phyloP scores from a whole-genome alignment of 306 rosid genomes.

The Ochetophila trinervis region DNA sequence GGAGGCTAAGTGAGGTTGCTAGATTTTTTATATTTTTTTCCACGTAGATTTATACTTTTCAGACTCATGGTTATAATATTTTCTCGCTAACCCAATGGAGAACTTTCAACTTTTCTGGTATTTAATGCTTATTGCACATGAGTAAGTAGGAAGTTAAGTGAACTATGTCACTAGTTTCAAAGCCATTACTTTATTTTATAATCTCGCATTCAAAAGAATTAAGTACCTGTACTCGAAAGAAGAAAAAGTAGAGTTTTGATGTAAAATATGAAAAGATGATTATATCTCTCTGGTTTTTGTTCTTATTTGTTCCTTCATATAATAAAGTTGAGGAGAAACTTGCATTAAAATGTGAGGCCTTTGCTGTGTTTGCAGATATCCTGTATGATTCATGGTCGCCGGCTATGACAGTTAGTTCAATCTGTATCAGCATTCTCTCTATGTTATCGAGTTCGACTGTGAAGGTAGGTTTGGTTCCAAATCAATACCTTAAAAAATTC shows the following conservation, averaged over 20 bases:
- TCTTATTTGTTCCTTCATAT: background rate
- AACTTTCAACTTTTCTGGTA: background rate
- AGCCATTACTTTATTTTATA: background rate
- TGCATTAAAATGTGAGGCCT: background rate
- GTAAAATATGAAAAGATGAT: background rate
- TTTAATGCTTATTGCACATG: background rate
- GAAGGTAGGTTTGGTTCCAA: slow-evolving; percentile 27
- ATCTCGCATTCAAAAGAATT: background rate
- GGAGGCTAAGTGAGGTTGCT: too few species aligned
- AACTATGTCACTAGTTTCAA: background rate
- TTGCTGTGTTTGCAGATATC: slow-evolving; percentile 28
- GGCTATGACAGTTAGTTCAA: slow-evolving; percentile 38
- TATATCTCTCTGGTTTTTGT: background rate
- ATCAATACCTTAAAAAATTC: background rate
- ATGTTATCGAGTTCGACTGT: slow-evolving; percentile 42
- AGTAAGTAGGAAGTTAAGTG: background rate
- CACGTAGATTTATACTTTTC: too few species aligned
- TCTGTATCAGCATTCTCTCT: slow-evolving; percentile 43
- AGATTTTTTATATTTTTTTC: too few species aligned
- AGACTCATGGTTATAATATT: too few species aligned
- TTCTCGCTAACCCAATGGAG: too few species aligned
- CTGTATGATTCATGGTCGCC: slow-evolving; percentile 50
- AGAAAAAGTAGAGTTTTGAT: background rate
- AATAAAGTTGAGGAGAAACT: background rate
- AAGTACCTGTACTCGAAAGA: background rate